Percentiles rank a stretch among this genome's conserved stretches.
Evolutionary conservation across 1,139 yeast species (phyloP).

Genomic region (Oligophagozyma castellii): DNA sequence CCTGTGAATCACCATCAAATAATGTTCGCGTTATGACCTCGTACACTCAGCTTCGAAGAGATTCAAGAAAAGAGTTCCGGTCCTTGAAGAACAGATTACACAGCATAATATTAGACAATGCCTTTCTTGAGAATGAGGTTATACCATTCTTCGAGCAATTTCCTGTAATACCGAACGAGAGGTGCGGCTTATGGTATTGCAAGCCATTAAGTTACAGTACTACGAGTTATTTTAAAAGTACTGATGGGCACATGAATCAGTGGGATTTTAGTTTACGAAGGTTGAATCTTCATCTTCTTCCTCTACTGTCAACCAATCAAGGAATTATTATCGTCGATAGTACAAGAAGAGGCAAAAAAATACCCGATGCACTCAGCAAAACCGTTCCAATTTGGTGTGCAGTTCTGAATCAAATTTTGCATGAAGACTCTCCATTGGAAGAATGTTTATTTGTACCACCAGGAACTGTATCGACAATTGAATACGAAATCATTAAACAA

Average conservation of each 20-base stretch:
- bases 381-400: constrained; percentile 91
- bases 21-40: too few species aligned
- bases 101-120: constrained; percentile 51
- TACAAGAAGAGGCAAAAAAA: constrained; percentile 67
- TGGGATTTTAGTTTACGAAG: constrained; percentile 71
- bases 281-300: constrained; percentile 56
- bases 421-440: constrained; percentile 8
- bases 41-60: constrained; percentile 20
- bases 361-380: constrained; percentile 79
- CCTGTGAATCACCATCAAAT: too few species aligned
- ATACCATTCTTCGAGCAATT: constrained; percentile 20
- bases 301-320: constrained; percentile 27
- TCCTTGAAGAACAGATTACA: constrained; percentile 52
- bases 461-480: constrained; percentile 42
- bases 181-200: constrained; percentile 85
- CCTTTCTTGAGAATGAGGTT: constrained; percentile 28
- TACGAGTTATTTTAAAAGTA: constrained; percentile 69
- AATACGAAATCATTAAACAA: constrained; percentile 37
- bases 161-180: constrained; percentile 58
- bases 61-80: constrained; percentile 37
- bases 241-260: constrained; percentile 75
- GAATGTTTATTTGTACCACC: constrained; percentile 34
- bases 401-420: constrained; percentile 45
- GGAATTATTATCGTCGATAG: constrained; percentile 68
- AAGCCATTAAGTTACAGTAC: constrained; percentile 29